These are phyloP conservation scores for Datisca glomerata DNA, from an alignment of 306 rosid species.

Conservation along the genomic window DNA sequence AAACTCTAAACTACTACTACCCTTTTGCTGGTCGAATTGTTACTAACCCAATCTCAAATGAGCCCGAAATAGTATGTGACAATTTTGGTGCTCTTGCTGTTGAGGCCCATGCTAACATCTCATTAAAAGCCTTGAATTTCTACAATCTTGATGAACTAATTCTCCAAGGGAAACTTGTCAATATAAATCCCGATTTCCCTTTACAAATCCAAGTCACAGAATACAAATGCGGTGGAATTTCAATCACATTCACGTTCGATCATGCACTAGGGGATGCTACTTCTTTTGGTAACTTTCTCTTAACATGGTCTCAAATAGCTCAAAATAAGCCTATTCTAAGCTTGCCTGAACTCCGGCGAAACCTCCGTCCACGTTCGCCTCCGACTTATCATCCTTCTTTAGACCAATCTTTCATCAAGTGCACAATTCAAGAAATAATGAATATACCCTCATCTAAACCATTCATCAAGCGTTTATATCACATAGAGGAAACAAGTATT, in stretches of 20 bases:
- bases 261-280: slow-evolving; percentile 84
- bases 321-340: slow-evolving; percentile 34
- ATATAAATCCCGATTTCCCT: slow-evolving; percentile 30
- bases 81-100: slow-evolving; percentile 53
- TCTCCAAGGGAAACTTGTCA: slow-evolving; percentile 38
- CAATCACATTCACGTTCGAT: slow-evolving; percentile 70
- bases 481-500: slow-evolving; percentile 37
- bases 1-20: slow-evolving; percentile 28
- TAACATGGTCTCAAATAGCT: slow-evolving; percentile 61
- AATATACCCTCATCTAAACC: slow-evolving; percentile 39
- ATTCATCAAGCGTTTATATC: slow-evolving; percentile 50
- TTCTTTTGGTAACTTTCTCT: slow-evolving; percentile 60
- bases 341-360: slow-evolving; percentile 45
- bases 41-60: slow-evolving; percentile 35
- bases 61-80: slow-evolving; percentile 71
- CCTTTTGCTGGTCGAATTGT: slow-evolving; percentile 68
- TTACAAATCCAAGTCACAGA: slow-evolving; percentile 61
- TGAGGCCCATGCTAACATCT: slow-evolving; percentile 41
- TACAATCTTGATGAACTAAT: slow-evolving; percentile 49
- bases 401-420: slow-evolving; percentile 48
- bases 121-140: slow-evolving; percentile 34
- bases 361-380: slow-evolving; percentile 48
- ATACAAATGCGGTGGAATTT: slow-evolving; percentile 57
- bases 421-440: slow-evolving; percentile 62
- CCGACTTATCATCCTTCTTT: slow-evolving; percentile 47